A percentile compares a stretch with the other conserved stretches of the same genome.
Evolutionary conservation across 2,329 filamentous ascomycete species (phyloP).

Genomic region (Calonectria hawksworthii): DNA sequence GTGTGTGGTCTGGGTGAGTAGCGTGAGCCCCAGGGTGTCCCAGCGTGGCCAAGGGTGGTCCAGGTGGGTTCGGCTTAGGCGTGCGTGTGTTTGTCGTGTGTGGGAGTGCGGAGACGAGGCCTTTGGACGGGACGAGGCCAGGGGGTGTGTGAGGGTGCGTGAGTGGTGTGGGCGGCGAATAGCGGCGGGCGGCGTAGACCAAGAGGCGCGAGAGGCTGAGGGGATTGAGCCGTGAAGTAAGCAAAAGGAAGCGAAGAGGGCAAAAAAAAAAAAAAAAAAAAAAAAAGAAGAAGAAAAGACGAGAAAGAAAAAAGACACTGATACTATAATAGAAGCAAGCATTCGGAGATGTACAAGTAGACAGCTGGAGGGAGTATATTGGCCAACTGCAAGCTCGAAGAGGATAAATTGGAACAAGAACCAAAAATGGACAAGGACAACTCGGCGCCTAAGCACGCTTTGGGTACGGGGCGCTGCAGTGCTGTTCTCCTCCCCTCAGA

Average conservation of each 20-base stretch:
- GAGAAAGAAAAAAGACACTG: background rate
- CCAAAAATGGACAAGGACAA: background rate
- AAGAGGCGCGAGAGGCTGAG: slow-evolving; percentile 12
- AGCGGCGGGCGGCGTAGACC: slow-evolving; percentile 15
- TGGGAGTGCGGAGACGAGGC: slow-evolving; percentile 16
- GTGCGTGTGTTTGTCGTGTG: slow-evolving; percentile 2
- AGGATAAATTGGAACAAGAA: background rate
- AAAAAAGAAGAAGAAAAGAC: background rate
- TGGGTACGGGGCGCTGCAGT: background rate
- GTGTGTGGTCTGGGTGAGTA: slow-evolving; percentile 4
- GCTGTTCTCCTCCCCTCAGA: background rate
- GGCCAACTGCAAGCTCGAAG: background rate
- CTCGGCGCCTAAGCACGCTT: background rate
- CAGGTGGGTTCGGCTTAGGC: background rate
- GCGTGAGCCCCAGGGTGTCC: slow-evolving; percentile 11
- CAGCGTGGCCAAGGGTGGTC: slow-evolving; percentile 15
- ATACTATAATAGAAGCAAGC: background rate
- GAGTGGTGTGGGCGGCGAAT: slow-evolving; percentile 13
- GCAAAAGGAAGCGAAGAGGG: background rate
- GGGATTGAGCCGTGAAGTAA: background rate
- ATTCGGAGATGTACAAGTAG: background rate
- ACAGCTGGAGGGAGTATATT: background rate
- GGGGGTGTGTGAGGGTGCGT: background rate
- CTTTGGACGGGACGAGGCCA: slow-evolving; percentile 5
- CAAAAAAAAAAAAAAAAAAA: background rate